A percentile compares a stretch with the other conserved stretches of the same genome.
Evolutionary conservation across 2,329 filamentous ascomycete genomes (phyloP).

Genomic region (Orbilia ellipsospora): DNA sequence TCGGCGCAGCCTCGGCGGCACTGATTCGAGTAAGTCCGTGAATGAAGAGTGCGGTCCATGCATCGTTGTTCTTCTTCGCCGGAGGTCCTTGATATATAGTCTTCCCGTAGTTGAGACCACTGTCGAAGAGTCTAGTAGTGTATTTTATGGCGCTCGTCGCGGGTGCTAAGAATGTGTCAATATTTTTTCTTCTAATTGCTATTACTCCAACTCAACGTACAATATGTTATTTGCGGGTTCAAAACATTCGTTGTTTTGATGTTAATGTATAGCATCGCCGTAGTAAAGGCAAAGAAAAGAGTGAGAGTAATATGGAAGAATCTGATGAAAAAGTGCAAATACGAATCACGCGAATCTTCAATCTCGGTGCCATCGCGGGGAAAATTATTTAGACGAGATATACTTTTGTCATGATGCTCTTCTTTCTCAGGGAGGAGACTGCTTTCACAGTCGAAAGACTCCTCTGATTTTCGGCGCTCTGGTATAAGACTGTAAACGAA

Average conservation of each 20-base stretch:
- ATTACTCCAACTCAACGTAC: conserved; percentile 5
- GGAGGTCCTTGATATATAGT: conserved; percentile 28
- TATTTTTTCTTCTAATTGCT: not conserved
- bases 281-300: conserved; percentile 21
- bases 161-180: conserved; percentile 5
- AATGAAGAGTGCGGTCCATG: conserved; percentile 21
- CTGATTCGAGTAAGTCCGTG: conserved; percentile 21
- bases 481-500: conserved; percentile 30
- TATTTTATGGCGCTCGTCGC: conserved; percentile 19
- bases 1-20: conserved; percentile 24
- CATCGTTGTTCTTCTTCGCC: conserved; percentile 24
- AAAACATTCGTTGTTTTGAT: conserved; percentile 5
- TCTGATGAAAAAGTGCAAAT: not conserved
- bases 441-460: conserved; percentile 26
- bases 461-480: conserved; percentile 24
- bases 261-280: conserved; percentile 19
- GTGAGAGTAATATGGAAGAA: conserved; percentile 18
- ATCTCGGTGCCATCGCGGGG: too few relatives aligned
- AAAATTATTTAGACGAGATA: not conserved
- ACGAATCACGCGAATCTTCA: too few relatives aligned
- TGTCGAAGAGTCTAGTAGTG: conserved; percentile 23
- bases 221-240: conserved; percentile 24
- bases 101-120: conserved; percentile 27
- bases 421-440: conserved; percentile 17
- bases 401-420: conserved; percentile 2